These are phyloP conservation scores for Psilocybe azurescens DNA, from an alignment of 768 basidiomycete species.

Conservation along the genomic window DNA sequence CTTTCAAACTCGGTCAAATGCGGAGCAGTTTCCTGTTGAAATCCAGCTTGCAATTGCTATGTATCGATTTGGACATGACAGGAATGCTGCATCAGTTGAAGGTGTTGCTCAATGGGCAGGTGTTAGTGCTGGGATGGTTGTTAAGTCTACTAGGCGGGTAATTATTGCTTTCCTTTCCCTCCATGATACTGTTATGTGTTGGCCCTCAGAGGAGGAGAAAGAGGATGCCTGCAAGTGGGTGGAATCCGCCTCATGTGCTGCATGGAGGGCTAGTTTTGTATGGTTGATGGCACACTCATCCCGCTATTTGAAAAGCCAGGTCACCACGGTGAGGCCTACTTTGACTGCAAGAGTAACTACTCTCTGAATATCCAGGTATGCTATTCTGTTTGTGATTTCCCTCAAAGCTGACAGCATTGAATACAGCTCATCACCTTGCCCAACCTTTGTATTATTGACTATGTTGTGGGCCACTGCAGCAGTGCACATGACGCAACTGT, in stretches of 20 bases:
- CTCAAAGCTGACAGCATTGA: too few species aligned
- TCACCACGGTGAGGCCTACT: slow-evolving; percentile 39
- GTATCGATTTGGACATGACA: slow-evolving; percentile 27
- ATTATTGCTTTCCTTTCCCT: slow-evolving; percentile 26
- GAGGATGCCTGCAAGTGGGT: slow-evolving; percentile 30
- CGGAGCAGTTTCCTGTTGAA: slow-evolving; percentile 28
- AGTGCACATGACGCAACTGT: slow-evolving; percentile 33
- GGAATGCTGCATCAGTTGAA: slow-evolving; percentile 32
- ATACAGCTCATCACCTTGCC: slow-evolving; percentile 30
- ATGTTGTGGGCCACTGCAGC: slow-evolving; percentile 30
- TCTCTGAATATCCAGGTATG: slow-evolving; percentile 36
- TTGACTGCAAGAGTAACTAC: slow-evolving; percentile 33
- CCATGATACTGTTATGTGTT: slow-evolving; percentile 21
- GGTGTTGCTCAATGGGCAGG: slow-evolving; percentile 32
- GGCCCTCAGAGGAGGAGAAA: slow-evolving; percentile 24
- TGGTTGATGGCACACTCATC: slow-evolving; percentile 38
- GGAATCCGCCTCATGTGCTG: slow-evolving; percentile 8
- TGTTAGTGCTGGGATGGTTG: slow-evolving; percentile 24
- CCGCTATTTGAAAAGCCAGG: slow-evolving; percentile 35
- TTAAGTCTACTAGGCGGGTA: slow-evolving; percentile 21
- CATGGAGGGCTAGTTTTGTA: slow-evolving; percentile 36
- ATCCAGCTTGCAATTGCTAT: slow-evolving; percentile 35
- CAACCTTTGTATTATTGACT: slow-evolving; percentile 34
- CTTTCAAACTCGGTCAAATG: slow-evolving; percentile 28
- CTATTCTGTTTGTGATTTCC: too few species aligned